phyloP scores from a whole-genome alignment of 257 asterid genomes.

The Leptodermis oblonga region DNA sequence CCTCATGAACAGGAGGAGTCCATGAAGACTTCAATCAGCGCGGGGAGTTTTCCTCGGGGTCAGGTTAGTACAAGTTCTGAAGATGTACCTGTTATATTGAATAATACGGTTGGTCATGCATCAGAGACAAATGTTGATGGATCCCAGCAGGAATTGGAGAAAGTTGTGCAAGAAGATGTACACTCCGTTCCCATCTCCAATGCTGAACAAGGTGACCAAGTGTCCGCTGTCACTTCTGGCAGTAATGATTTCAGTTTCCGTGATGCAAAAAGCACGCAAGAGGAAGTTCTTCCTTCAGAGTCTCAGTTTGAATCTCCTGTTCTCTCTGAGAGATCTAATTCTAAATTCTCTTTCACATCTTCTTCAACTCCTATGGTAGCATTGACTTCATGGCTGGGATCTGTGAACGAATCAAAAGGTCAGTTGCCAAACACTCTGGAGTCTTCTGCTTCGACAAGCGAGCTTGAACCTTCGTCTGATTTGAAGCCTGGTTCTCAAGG shows the following conservation, averaged over 20 bases:
- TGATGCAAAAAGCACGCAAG: conserved; percentile 45
- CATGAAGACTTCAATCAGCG: conserved; percentile 68
- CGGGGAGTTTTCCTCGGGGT: conserved; percentile 80
- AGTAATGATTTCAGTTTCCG: conserved; percentile 47
- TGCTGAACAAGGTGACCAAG: conserved; percentile 52
- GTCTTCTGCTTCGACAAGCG: conserved; percentile 53
- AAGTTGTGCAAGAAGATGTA: conserved; percentile 45
- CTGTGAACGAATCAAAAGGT: conserved; percentile 55
- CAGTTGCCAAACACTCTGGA: conserved; percentile 53
- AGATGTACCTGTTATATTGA: conserved; percentile 44
- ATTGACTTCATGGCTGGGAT: conserved; percentile 90
- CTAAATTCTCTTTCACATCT: conserved; percentile 44
- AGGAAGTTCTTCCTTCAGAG: conserved; percentile 46
- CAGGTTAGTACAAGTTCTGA: conserved; percentile 89
- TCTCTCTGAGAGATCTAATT: conserved; percentile 68
- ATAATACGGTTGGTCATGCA: conserved; percentile 34
- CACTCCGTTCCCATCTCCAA: conserved; percentile 40
- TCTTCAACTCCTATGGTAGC: conserved; percentile 83
- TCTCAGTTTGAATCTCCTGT: conserved; percentile 60
- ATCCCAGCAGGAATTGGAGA: conserved; percentile 34
- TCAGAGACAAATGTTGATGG: conserved; percentile 31
- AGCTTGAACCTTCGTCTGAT: conserved; percentile 50
- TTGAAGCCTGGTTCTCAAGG: conserved; percentile 49
- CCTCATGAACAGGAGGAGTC: conserved; percentile 87
- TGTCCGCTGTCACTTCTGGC: conserved; percentile 50